Base-by-base conservation (phyloP, 2,329 filamentous ascomycete species). In the Pyrenochaeta sp. region DNA sequence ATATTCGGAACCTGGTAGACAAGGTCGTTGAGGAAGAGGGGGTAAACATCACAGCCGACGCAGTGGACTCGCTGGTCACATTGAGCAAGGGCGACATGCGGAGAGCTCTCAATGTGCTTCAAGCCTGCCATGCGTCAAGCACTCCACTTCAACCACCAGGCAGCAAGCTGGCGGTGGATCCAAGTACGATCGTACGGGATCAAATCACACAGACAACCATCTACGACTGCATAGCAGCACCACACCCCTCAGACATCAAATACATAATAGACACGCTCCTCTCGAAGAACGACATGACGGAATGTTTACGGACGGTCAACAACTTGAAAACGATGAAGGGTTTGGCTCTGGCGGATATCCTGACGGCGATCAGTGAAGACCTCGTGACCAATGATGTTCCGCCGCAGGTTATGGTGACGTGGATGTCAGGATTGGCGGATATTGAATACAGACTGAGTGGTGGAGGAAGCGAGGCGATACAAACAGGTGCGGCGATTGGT, bases 51-150 rank as follows among this genome's bases (percentile, higher is more conserved):
- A 84, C 86, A 36, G 78, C 82, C 1, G 89, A 91, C 30, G 94
- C 94, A 0, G 84, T 87, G 2, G 88, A 94, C 55, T 88, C 90
- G 38, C 78, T 99, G 18, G 90, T 99, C 11, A 86, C 79, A 52
- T 77, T 99, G 46, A 95, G 90, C 71, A 95, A 93, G 70, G 94
- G 94, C 38, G 94, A 99, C 67, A 99, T 99, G 94, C 83, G 94
- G 65, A 80, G 94, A 53, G 92, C 94, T 0, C 72, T 99, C 57
- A 99, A 99, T 64, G 94, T 99, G 7, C 79, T 99, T 19, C 94
- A 99, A 74, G 94, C 94, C 7, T 99, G 94, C 58, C 90, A 97
- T 69, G 94, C 94, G 22, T 96, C 91, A 50, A 95, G 90, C 84
- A 82, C 78, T 76, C 78, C 77, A 3, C 65, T 81, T 11, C 74